phyloP scores from a whole-genome alignment of 2,329 filamentous ascomycete genomes.

The Ophiostoma sp. region DNA sequence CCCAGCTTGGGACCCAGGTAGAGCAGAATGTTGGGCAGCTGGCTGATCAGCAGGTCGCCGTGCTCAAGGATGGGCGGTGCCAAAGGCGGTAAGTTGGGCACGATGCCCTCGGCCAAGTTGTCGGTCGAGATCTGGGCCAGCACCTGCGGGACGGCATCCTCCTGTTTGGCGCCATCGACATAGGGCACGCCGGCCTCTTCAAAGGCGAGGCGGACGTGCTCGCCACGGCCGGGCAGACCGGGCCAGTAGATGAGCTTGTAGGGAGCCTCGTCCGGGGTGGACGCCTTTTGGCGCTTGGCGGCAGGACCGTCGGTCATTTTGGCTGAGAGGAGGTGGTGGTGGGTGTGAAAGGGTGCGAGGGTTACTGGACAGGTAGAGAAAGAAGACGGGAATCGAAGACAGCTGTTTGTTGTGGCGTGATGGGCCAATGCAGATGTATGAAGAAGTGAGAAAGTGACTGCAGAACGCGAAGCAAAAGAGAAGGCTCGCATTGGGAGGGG shows the following conservation, averaged over 20 bases:
- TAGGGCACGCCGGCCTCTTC: constrained; percentile 68
- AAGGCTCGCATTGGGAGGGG: neutral
- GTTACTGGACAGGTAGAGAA: neutral
- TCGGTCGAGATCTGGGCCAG: constrained; percentile 47
- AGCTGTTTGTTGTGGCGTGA: neutral
- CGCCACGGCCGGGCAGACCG: constrained; percentile 69
- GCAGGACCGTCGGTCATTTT: constrained; percentile 1
- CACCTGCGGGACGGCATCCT: constrained; percentile 55
- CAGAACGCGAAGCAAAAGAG: neutral
- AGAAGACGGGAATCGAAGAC: neutral
- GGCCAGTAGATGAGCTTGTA: constrained; percentile 75
- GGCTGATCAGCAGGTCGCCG: constrained; percentile 62
- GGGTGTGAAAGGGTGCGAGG: neutral
- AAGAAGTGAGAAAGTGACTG: neutral
- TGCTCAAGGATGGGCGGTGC: constrained; percentile 68
- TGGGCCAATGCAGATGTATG: neutral
- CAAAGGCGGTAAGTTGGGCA: constrained; percentile 62
- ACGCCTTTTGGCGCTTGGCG: constrained; percentile 36
- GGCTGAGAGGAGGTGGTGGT: neutral
- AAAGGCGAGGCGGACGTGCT: constrained; percentile 70
- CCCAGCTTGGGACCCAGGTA: constrained; percentile 66
- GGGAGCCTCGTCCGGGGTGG: constrained; percentile 32
- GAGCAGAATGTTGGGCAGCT: constrained; percentile 71
- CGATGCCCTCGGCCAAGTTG: constrained; percentile 47
- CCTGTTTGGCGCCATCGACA: constrained; percentile 55